Base-by-base conservation (phyloP, 176 grass and related monocot species). In the Metroxylon sagu region DNA sequence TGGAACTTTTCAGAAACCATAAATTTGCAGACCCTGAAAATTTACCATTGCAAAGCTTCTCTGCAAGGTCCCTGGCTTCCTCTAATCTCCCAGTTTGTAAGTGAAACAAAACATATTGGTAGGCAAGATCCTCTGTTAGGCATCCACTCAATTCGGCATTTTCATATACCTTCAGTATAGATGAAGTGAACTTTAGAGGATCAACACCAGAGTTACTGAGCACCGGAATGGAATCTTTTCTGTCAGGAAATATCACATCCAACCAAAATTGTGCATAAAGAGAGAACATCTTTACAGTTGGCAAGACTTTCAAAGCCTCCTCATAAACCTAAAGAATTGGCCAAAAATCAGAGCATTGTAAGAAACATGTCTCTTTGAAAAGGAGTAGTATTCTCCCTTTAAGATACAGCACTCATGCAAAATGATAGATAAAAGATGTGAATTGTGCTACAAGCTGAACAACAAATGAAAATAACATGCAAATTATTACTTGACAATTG, bases 181-280 rank as follows among this genome's bases (percentile, higher is more conserved):
- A 70, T 78, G 78, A 58, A 62, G 62, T 61, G 35, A 80, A 83
- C 27, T 85, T 66, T 66, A 63, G 75, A 80, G 64, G 62, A 73
- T 85, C 67, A 61, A 87, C 54, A 29, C 71, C 60, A 28, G 64
- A 58, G 61, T 85, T 73, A 53, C 48, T 60, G 21, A 82, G 77
- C 27, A 73, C 26, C 60, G 72, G 35, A 60, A 74, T 65, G 53
- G 76, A 80, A 49, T 82, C 63, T 76, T 79, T 75, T 68, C 61
- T 75, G 26, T 72, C 48, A 12, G 79, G 49, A 57, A 63, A 76
- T 56, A 92, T 7, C 51, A 80, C 63, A 70, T 79, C 82, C 57
- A 71, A 66, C 81, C 72, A 98, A 70, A 98, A 98, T 27, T 92
- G 79, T 63, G 81, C 78, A 69, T 88, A 98, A 49, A 98, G 61